phyloP scores from a whole-genome alignment of 2,329 filamentous ascomycete species.

The Albophoma yamanashiensis region DNA sequence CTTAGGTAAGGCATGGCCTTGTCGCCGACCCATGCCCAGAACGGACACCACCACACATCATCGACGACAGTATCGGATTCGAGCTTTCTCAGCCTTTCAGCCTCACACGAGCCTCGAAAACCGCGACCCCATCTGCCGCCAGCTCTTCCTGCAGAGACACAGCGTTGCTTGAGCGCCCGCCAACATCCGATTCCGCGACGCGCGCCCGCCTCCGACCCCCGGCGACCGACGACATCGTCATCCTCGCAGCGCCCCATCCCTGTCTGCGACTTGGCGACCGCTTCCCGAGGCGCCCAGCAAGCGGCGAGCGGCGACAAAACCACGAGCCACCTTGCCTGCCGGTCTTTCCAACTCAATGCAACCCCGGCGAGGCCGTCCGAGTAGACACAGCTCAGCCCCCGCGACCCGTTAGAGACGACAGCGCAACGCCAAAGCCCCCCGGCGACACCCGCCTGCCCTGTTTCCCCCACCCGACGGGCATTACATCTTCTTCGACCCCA shows the following conservation, averaged over 20 bases:
- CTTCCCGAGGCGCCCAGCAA: neutral
- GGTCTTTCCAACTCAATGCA: conserved; percentile 8
- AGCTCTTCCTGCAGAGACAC: neutral
- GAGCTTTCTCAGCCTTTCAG: neutral
- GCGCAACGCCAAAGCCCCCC: neutral
- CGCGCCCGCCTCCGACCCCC: neutral
- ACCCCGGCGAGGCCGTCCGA: conserved; percentile 5
- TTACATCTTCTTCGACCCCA: neutral
- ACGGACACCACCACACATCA: neutral
- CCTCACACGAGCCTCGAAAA: neutral
- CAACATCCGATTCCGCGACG: neutral
- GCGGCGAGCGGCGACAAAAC: neutral
- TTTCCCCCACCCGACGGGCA: neutral
- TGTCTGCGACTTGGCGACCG: neutral
- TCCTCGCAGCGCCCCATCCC: neutral
- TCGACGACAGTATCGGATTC: neutral
- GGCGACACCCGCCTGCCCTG: neutral
- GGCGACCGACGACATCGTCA: neutral
- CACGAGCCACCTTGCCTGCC: neutral
- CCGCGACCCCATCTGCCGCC: neutral
- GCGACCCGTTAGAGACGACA: conserved; percentile 20
- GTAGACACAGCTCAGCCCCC: conserved; percentile 6
- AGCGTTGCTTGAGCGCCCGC: neutral
- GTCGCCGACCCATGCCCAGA: neutral
- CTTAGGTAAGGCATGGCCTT: neutral